A percentile compares a stretch with the other conserved stretches of the same genome.
Conservation (phyloP, 2,329 filamentous ascomycete species). For the Hymenoscyphus linearis region DNA sequence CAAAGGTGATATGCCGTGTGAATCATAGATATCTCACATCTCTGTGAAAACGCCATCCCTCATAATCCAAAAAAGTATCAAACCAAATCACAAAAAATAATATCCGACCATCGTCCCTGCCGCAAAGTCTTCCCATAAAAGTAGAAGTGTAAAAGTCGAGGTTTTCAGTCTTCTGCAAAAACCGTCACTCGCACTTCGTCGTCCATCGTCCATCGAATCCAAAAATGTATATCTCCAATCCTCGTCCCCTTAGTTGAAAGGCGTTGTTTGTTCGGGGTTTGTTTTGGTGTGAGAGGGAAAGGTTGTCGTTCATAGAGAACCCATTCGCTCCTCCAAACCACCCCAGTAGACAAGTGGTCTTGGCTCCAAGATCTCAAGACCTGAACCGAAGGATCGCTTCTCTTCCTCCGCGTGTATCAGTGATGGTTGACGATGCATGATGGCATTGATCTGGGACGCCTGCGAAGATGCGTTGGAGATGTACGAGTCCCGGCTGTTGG, state of each 20-base stretch:
- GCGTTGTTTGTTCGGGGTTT: neutral
- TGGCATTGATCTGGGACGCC: conserved; percentile 50
- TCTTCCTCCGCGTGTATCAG: conserved; percentile 55
- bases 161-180: neutral
- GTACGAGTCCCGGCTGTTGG: conserved; percentile 34
- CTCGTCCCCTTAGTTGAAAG: neutral
- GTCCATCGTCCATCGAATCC: neutral
- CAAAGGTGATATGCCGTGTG: conserved; percentile 9
- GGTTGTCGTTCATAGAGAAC: conserved; percentile 18
- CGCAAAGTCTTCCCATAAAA: conserved; percentile 8
- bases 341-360: conserved; percentile 59
- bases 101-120: conserved; percentile 14
- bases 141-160: too few species aligned
- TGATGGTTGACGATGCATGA: conserved; percentile 53
- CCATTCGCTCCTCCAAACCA: conserved; percentile 56
- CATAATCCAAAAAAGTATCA: too few species aligned
- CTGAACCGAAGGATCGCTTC: conserved; percentile 45
- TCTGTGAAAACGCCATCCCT: conserved; percentile 16
- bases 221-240: neutral
- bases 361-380: conserved; percentile 55
- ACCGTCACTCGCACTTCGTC: neutral
- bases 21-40: conserved; percentile 10
- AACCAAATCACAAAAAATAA: neutral
- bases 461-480: conserved; percentile 34
- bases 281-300: too few species aligned